Conservation (phyloP, 768 basidiomycete species). For the Tulasnella sp. region DNA sequence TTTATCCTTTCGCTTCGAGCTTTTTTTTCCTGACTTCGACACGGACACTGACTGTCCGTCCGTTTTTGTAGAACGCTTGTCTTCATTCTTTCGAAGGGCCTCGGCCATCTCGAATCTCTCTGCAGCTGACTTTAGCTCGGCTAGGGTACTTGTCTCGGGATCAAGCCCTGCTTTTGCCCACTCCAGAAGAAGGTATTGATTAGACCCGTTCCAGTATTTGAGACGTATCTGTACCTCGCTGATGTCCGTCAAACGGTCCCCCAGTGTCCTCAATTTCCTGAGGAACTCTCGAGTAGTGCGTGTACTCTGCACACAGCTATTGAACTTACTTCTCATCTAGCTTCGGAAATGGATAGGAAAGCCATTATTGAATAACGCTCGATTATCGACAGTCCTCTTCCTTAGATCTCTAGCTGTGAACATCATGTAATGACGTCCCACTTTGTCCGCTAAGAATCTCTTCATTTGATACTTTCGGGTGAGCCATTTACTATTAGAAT, state of each 20-base stretch:
- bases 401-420: too few relatives aligned
- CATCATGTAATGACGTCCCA: too few relatives aligned
- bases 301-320: neutral
- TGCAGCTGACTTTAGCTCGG: too few relatives aligned
- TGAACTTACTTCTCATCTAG: neutral
- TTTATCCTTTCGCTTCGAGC: neutral
- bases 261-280: neutral
- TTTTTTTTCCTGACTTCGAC: too few relatives aligned
- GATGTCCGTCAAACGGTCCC: neutral
- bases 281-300: slow-evolving; percentile 3
- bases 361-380: too few relatives aligned
- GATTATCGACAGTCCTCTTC: too few relatives aligned
- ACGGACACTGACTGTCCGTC: too few relatives aligned
- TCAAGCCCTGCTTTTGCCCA: neutral
- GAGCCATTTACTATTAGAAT: too few relatives aligned
- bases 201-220: slow-evolving; percentile 1
- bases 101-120: too few relatives aligned
- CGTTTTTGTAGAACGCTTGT: neutral
- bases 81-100: neutral
- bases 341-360: too few relatives aligned
- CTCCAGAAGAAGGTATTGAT: neutral
- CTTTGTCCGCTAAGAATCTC: too few relatives aligned
- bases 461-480: too few relatives aligned
- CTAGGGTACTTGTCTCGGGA: neutral
- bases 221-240: neutral